Conservation (phyloP, 1,139 yeast genomes). For the Kurtzmaniella quercitrusa region DNA sequence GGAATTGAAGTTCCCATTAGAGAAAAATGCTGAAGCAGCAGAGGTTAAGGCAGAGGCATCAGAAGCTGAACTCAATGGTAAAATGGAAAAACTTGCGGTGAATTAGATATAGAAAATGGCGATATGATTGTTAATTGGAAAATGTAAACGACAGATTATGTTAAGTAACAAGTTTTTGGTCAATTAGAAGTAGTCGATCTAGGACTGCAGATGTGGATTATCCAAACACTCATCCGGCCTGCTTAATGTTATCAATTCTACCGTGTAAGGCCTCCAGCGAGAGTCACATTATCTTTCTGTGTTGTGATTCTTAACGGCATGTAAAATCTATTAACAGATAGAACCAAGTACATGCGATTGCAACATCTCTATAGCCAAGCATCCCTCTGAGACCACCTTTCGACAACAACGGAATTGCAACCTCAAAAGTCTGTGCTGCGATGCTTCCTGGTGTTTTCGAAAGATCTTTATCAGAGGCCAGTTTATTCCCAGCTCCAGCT, state of each 20-base stretch:
- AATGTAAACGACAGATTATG: too few species aligned
- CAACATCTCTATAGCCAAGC: slow-evolving; percentile 40
- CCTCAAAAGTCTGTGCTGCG: slow-evolving; percentile 44
- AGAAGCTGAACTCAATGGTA: background rate
- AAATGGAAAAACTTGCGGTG: background rate
- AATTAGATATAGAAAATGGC: background rate
- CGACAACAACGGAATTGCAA: slow-evolving; percentile 42
- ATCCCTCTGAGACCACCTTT: slow-evolving; percentile 46
- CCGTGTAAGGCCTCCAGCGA: too few species aligned
- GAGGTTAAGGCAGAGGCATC: background rate
- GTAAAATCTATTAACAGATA: too few species aligned
- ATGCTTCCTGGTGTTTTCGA: slow-evolving; percentile 35
- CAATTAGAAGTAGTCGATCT: too few species aligned
- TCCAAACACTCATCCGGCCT: too few species aligned
- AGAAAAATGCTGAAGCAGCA: background rate
- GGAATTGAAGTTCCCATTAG: slow-evolving; percentile 26
- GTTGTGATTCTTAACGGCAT: too few species aligned
- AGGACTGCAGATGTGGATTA: too few species aligned
- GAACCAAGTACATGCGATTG: too few species aligned
- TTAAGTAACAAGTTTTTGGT: too few species aligned
- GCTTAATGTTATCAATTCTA: too few species aligned
- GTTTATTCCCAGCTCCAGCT: too few species aligned
- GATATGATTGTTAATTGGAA: background rate
- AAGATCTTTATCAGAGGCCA: slow-evolving; percentile 48
- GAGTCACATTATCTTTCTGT: too few species aligned